Evolutionary conservation across 495 filamentous ascomycete genomes (phyloP).

Genomic region (Lophiostoma macrostomum): DNA sequence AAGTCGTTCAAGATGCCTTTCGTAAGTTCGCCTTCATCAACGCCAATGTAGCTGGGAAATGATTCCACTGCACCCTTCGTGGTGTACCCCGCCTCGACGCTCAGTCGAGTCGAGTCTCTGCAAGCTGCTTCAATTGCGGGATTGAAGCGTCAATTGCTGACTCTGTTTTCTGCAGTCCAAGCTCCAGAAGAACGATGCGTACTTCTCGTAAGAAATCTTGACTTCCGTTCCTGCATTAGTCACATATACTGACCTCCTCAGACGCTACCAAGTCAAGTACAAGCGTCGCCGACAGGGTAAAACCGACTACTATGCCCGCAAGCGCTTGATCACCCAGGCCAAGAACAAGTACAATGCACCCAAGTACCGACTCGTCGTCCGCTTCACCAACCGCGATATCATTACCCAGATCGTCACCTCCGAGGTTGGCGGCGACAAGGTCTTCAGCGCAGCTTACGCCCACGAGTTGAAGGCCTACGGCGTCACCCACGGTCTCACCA

Average conservation of each 20-base stretch:
- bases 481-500: conserved; percentile 96
- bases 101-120: conserved; percentile 63
- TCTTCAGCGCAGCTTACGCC: conserved; percentile 87
- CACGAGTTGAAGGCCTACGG: conserved; percentile 98
- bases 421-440: conserved; percentile 96
- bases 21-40: conserved; percentile 38
- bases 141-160: conserved; percentile 99
- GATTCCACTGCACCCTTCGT: neutral
- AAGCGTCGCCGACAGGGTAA: conserved; percentile 93
- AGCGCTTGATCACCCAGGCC: conserved; percentile 98
- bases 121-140: conserved; percentile 87
- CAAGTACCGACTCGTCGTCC: conserved; percentile 99
- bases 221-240: conserved; percentile 5
- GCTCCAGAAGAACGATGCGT: conserved; percentile 90
- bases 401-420: conserved; percentile 95
- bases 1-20: conserved; percentile 42
- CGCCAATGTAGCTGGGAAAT: neutral
- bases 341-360: conserved; percentile 99
- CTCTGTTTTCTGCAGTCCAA: conserved; percentile 80
- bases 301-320: conserved; percentile 99
- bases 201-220: conserved; percentile 76
- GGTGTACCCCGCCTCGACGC: conserved; percentile 3
- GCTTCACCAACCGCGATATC: conserved; percentile 99
- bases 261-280: conserved; percentile 98
- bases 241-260: conserved; percentile 30